Conservation (phyloP, 495 filamentous ascomycete species). For the Hyaloscypha variabilis region DNA sequence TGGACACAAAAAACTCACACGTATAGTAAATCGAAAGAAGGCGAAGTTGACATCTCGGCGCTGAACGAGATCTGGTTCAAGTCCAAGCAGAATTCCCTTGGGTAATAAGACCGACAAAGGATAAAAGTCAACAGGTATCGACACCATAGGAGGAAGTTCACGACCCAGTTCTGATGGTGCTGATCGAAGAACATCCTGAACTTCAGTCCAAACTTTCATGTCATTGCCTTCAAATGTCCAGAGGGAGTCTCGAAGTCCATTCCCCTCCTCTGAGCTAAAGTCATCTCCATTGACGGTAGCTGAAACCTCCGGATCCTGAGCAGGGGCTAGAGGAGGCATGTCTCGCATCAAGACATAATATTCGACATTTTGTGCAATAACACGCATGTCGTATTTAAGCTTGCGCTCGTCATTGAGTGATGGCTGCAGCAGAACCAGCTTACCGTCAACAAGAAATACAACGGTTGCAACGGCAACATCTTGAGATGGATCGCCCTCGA, state of each 20-base stretch:
- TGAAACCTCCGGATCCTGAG: neutral
- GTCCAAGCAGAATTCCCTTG: slow-evolving; percentile 86
- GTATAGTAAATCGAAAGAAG: slow-evolving; percentile 79
- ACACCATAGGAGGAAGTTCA: slow-evolving; percentile 66
- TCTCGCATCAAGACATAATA: slow-evolving; percentile 93
- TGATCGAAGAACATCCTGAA: slow-evolving; percentile 80
- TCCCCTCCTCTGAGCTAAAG: slow-evolving; percentile 27
- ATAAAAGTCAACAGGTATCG: slow-evolving; percentile 82
- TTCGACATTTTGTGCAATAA: slow-evolving; percentile 93
- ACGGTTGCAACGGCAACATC: slow-evolving; percentile 95
- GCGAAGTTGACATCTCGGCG: slow-evolving; percentile 87
- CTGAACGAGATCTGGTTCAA: slow-evolving; percentile 91
- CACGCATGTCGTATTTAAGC: slow-evolving; percentile 96
- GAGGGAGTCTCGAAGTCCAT: slow-evolving; percentile 78
- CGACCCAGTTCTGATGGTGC: slow-evolving; percentile 59
- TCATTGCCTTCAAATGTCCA: slow-evolving; percentile 92
- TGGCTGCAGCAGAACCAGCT: slow-evolving; percentile 89
- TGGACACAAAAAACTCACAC: slow-evolving; percentile 52
- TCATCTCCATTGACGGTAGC: slow-evolving; percentile 7
- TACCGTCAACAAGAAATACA: slow-evolving; percentile 92
- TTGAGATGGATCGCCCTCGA: slow-evolving; percentile 91
- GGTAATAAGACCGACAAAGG: slow-evolving; percentile 82
- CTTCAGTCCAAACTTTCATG: slow-evolving; percentile 84
- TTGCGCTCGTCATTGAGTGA: slow-evolving; percentile 73
- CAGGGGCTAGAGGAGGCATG: slow-evolving; percentile 51